Conservation (phyloP, 1,284 basidiomycete genomes). For the Cryptococcus maquisensis region DNA sequence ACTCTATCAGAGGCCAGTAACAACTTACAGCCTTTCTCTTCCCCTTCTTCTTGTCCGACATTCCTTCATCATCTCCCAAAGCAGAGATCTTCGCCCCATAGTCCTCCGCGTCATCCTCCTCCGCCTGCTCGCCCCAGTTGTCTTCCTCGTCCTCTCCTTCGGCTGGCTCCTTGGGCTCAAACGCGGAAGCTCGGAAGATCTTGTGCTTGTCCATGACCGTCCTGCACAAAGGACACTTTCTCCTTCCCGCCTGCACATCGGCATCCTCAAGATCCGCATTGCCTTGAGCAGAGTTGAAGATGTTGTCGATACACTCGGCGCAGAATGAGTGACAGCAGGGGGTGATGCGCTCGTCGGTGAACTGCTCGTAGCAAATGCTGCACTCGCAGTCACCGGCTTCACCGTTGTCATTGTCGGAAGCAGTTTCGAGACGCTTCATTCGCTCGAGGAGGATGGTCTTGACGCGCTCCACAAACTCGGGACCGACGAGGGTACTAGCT, state of each 20-base stretch:
- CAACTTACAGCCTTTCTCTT: constrained; percentile 31
- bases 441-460: constrained; percentile 30
- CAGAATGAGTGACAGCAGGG: constrained; percentile 45
- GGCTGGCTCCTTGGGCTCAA: constrained; percentile 44
- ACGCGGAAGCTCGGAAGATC: constrained; percentile 36
- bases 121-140: constrained; percentile 51
- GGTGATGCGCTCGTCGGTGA: constrained; percentile 36
- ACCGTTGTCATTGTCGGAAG: constrained; percentile 15
- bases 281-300: constrained; percentile 26
- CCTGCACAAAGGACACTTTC: constrained; percentile 46
- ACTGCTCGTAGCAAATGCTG: constrained; percentile 39
- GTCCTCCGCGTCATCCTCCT: constrained; percentile 14
- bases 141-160: constrained; percentile 59
- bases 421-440: constrained; percentile 8
- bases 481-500: constrained; percentile 22
- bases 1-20: not conserved
- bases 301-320: constrained; percentile 33
- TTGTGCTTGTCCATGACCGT: constrained; percentile 23
- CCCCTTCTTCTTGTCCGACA: constrained; percentile 23
- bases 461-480: constrained; percentile 24
- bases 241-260: constrained; percentile 21
- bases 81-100: constrained; percentile 35
- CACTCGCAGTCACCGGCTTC: constrained; percentile 28
- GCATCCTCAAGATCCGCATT: constrained; percentile 31
- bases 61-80: constrained; percentile 2